Evolutionary conservation across 139 green algal genomes (phyloP), one percentile per base, ranked within the genome.

Genomic region (Picochlorum sp.): DNA sequence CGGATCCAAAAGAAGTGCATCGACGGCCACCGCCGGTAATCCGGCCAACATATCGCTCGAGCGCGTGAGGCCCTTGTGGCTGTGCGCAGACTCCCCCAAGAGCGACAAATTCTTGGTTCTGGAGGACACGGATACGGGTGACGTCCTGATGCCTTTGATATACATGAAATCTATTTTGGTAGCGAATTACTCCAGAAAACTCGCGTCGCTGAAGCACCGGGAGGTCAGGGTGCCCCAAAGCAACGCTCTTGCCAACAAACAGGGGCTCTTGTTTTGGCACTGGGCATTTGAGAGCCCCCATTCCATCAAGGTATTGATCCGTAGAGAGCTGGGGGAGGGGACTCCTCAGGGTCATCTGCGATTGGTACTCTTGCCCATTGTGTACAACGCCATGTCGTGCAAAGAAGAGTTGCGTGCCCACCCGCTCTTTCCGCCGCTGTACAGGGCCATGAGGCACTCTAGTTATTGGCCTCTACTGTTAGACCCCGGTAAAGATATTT

Each of bases 141-240:
- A 86, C 45, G 54, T 86, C n/a, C 64, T 86, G 10, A 68, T 86
- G 63, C 79, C 79, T 10, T 76, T 86, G 16, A 72, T 86, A 37
- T 83, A 85, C 69, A 80, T 86, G 69, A 81, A 83, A 67, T 16
- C 23, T 11, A 37, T 85, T 5, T 65, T 85, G 49, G 73, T 70
- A 56, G 74, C 65, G 21, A 85, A 85, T 64, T 85, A 86, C 68
- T 80, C 65, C 15, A 63, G 79, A 31, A 86, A 86, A 68, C 71
- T 86, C 28, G 69, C 70, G 0, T 72, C 55, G 21, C 23, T 84
- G 50, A 86, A 81, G 70, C 38, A 84, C 51, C 64, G 79, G 20
- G 44, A 71, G 30, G 74, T 81, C 16, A 60, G n/a, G 60, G 55
- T 68, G 30, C 49, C 59, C 28, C 2, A 28, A 23, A 14, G 37